Evolutionary conservation across 2,329 filamentous ascomycete species (phyloP).

Genomic region (Diaporthe aspalathi): DNA sequence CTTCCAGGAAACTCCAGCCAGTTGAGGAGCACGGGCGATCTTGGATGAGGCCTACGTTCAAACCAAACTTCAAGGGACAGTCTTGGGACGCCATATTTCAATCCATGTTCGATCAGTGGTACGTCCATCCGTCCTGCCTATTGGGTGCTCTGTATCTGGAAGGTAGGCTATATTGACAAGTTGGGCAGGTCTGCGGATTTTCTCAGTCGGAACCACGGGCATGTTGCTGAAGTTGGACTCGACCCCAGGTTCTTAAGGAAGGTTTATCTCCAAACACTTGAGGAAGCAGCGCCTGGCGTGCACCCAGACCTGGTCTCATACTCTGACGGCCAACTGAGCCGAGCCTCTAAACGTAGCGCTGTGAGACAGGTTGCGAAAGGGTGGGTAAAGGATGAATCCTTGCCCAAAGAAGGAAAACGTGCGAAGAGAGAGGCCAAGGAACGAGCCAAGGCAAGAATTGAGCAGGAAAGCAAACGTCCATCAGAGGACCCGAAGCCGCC

Average conservation of each 20-base stretch:
- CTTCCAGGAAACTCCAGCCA: neutral
- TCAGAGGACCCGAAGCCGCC: neutral
- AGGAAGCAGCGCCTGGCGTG: neutral
- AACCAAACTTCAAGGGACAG: slow-evolving; percentile 32
- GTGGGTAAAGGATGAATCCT: neutral
- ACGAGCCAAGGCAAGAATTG: neutral
- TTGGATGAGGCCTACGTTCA: slow-evolving; percentile 31
- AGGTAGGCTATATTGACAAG: neutral
- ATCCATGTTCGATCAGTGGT: slow-evolving; percentile 35
- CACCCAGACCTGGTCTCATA: slow-evolving; percentile 1
- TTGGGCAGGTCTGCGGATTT: slow-evolving; percentile 24
- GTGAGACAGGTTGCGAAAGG: slow-evolving; percentile 27
- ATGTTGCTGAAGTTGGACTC: slow-evolving; percentile 32
- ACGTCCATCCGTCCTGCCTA: neutral
- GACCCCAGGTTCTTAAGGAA: slow-evolving; percentile 7
- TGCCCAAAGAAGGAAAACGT: neutral
- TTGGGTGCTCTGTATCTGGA: neutral
- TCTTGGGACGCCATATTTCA: slow-evolving; percentile 36
- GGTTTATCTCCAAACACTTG: slow-evolving; percentile 10
- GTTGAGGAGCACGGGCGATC: neutral
- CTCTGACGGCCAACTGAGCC: slow-evolving; percentile 7
- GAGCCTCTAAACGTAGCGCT: slow-evolving; percentile 5
- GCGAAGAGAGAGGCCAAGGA: slow-evolving; percentile 12
- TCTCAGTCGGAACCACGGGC: slow-evolving; percentile 21
- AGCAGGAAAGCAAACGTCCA: neutral